These are phyloP conservation scores for Hypomontagnella submonticulosa DNA, from an alignment of 495 filamentous ascomycete species.

Conservation along the genomic window DNA sequence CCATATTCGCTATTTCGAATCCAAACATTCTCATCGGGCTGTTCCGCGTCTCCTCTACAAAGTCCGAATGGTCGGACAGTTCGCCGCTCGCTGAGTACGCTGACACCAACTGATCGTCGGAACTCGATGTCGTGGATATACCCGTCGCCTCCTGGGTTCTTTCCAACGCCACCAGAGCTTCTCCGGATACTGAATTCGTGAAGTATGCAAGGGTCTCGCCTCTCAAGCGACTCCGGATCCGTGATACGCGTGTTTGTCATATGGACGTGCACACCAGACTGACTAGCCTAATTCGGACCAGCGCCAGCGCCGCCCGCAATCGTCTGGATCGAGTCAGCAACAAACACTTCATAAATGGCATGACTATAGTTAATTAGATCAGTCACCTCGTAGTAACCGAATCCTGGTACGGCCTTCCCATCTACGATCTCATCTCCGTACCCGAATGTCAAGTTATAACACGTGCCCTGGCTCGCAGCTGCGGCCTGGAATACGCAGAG, in stretches of 20 bases:
- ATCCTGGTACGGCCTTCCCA: conserved; percentile 61
- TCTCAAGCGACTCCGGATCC: conserved; percentile 82
- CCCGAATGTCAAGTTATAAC: conserved; percentile 77
- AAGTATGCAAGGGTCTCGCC: conserved; percentile 80
- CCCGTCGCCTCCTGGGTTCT: conserved; percentile 76
- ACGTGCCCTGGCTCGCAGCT: conserved; percentile 81
- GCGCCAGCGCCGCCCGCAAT: conserved; percentile 84
- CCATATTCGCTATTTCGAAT: no score
- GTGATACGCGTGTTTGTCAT: conserved; percentile 92
- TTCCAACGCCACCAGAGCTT: conserved; percentile 70
- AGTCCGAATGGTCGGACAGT: no score
- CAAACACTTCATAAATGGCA: no score
- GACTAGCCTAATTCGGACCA: conserved; percentile 77
- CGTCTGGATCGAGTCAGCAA: conserved; percentile 49
- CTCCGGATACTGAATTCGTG: conserved; percentile 73
- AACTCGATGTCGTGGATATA: conserved; percentile 87
- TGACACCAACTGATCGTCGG: conserved; percentile 22
- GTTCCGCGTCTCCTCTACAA: no score
- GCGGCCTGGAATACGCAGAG: conserved; percentile 81
- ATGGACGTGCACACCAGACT: conserved; percentile 80
- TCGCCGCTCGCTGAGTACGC: no score
- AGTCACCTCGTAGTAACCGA: conserved; percentile 78
- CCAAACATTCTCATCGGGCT: no score
- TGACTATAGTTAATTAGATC: no score
- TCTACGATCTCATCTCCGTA: conserved; percentile 63